Percentiles rank a stretch among this genome's conserved stretches.
Conservation (phyloP, 2,329 filamentous ascomycete genomes). For the Xylariaceae sp. region DNA sequence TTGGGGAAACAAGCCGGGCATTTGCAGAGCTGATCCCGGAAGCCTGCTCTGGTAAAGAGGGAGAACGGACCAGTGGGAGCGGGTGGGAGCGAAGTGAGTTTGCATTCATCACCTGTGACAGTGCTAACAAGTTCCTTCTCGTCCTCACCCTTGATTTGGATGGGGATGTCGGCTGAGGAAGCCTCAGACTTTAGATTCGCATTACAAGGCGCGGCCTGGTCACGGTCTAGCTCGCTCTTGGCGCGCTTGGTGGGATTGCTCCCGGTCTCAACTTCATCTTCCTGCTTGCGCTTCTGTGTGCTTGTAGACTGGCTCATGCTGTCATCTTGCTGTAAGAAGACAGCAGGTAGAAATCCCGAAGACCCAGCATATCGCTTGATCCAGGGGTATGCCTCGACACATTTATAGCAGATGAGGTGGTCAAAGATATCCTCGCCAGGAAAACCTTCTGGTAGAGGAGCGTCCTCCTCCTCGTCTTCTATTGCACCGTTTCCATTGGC, state of each 20-base stretch:
- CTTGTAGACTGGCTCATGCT: constrained; percentile 7
- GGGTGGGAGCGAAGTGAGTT: constrained; percentile 54
- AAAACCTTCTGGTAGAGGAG: constrained; percentile 77
- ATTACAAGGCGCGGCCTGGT: constrained; percentile 5
- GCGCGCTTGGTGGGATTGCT: constrained; percentile 45
- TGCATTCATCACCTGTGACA: constrained; percentile 43
- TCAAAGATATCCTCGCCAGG: constrained; percentile 87
- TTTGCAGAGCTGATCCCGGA: constrained; percentile 78
- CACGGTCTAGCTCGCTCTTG: constrained; percentile 32
- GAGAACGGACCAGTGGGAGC: constrained; percentile 62
- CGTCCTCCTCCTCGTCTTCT: constrained; percentile 50
- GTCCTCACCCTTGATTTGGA: constrained; percentile 17
- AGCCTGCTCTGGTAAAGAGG: constrained; percentile 74
- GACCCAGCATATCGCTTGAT: constrained; percentile 82
- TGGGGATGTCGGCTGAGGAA: constrained; percentile 2
- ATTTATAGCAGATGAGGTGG: constrained; percentile 90
- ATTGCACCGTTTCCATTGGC: constrained; percentile 17
- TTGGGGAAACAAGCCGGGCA: constrained; percentile 76
- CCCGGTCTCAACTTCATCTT: constrained; percentile 41
- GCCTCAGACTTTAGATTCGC: not conserved
- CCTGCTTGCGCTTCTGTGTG: constrained; percentile 64
- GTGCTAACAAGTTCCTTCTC: constrained; percentile 11
- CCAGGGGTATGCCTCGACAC: constrained; percentile 83
- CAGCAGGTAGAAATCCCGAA: constrained; percentile 71
- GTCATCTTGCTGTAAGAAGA: constrained; percentile 44